Base-by-base conservation (phyloP, 345 rosid genomes). In the Ricinus communis region DNA sequence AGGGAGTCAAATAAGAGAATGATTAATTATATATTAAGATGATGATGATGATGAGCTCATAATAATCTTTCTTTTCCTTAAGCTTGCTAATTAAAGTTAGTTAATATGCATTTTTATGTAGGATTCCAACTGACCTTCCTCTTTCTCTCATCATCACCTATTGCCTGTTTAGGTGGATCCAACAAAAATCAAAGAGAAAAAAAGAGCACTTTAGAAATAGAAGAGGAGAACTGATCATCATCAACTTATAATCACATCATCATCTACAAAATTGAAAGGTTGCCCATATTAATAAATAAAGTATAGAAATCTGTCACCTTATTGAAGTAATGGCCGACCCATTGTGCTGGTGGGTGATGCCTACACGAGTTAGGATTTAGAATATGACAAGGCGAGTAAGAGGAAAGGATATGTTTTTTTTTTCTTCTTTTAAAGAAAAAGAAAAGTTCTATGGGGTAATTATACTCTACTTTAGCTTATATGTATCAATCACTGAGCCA, bases 261-360 rank as follows among this genome's bases (percentile, higher is more conserved):
- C 69, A 28, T 56, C n/a, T n/a, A n/a, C n/a, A n/a, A 38, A 58
- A 70, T 63, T 74, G 76, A 69, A 66, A 84, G 72, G 74, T 28
- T 61, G 22, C 64, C 55, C 27, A n/a, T 22, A 24, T 30, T 52
- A 9, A n/a, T 53, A 24, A 11, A 27, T 4, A 22, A 60, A 52
- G 8, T 30, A 45, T 5, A 68, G 63, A 70, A 68, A 62, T 52
- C 46, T 66, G 77, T 41, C 64, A 65, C 46, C 73, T 69, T 64
- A 70, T 52, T 40, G 38, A 79, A 77, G 78, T 46, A 62, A 81
- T 77, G 81, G 81, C 70, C 77, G 85, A 75, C 85, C 84, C 81
- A 62, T 65, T 71, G 38, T 83, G 85, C 74, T 75, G 85, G 84
- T 66, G 79, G 70, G 68, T 77, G 82, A 76, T 70, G 80, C 80